Conservation (phyloP, 345 rosid species). For the Arabis alpina region DNA sequence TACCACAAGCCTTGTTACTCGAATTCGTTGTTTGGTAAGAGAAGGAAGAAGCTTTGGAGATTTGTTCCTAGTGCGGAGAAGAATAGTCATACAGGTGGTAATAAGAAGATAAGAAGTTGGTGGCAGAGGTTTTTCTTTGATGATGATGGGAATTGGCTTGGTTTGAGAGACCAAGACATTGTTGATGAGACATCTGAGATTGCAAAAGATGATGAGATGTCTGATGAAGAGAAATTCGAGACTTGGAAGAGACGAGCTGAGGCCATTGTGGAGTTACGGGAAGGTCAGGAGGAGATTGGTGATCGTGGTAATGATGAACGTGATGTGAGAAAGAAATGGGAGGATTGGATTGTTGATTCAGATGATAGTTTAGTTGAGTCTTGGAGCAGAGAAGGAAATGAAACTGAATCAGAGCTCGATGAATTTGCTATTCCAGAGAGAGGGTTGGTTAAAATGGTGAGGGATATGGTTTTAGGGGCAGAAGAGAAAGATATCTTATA, state of each 20-base stretch:
- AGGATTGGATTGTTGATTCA: constrained; percentile 82
- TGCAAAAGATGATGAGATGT: constrained; percentile 48
- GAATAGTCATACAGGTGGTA: constrained; percentile 34
- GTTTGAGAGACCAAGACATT: constrained; percentile 68
- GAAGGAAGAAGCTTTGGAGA: constrained; percentile 48
- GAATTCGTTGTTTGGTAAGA: constrained; percentile 35
- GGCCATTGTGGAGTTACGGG: constrained; percentile 88
- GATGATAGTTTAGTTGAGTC: constrained; percentile 51
- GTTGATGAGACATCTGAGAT: constrained; percentile 47
- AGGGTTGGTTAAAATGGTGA: constrained; percentile 68
- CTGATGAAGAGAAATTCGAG: constrained; percentile 72
- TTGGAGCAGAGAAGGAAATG: constrained; percentile 50
- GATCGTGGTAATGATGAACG: constrained; percentile 27
- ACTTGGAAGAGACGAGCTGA: constrained; percentile 94
- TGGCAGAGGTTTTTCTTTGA: constrained; percentile 82
- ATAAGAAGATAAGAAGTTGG: constrained; percentile 63
- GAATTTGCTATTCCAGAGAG: constrained; percentile 52
- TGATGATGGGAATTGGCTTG: constrained; percentile 90
- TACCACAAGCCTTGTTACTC: constrained; percentile 33
- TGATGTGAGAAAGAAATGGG: constrained; percentile 85
- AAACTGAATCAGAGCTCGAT: constrained; percentile 31
- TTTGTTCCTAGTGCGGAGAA: constrained; percentile 55
- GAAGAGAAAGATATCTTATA: constrained; percentile 86
- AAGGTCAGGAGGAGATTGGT: constrained; percentile 62
- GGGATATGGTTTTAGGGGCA: constrained; percentile 73